Conservation (phyloP, 495 filamentous ascomycete genomes). For the Hyaloscypha hepaticicola region DNA sequence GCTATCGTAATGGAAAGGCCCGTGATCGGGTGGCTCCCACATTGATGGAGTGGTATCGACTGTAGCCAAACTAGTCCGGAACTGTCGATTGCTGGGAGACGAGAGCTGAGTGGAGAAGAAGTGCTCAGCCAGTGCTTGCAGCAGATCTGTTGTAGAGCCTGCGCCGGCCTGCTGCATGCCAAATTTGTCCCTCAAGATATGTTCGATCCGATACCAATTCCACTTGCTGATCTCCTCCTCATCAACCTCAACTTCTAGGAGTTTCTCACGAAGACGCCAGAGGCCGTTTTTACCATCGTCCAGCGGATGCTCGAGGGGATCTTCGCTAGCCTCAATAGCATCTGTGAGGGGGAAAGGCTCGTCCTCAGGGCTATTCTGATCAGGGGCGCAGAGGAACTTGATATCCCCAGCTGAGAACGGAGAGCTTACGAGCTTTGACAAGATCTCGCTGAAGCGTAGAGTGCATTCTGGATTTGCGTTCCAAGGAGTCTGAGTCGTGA, state of each 20-base stretch:
- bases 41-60: conserved; percentile 1
- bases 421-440: conserved; percentile 1
- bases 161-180: too few relatives aligned
- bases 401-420: conserved; percentile 3
- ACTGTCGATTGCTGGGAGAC: neutral
- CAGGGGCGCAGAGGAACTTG: conserved; percentile 2
- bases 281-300: conserved; percentile 4
- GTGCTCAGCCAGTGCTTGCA: neutral
- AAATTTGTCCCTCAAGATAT: neutral
- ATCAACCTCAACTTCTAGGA: neutral
- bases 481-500: neutral
- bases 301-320: conserved; percentile 1
- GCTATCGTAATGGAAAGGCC: conserved; percentile 2
- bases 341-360: conserved; percentile 1
- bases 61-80: too few relatives aligned
- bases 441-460: conserved; percentile 3
- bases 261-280: neutral
- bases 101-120: conserved; percentile 7
- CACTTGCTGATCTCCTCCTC: neutral
- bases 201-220: conserved; percentile 3
- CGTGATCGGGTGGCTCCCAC: neutral
- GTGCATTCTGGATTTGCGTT: conserved; percentile 3
- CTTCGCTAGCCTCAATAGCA: neutral
- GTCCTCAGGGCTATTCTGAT: neutral
- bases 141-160: too few relatives aligned